phyloP scores from a whole-genome alignment of 2,329 filamentous ascomycete genomes.

The Tolypocladium inflatum region DNA sequence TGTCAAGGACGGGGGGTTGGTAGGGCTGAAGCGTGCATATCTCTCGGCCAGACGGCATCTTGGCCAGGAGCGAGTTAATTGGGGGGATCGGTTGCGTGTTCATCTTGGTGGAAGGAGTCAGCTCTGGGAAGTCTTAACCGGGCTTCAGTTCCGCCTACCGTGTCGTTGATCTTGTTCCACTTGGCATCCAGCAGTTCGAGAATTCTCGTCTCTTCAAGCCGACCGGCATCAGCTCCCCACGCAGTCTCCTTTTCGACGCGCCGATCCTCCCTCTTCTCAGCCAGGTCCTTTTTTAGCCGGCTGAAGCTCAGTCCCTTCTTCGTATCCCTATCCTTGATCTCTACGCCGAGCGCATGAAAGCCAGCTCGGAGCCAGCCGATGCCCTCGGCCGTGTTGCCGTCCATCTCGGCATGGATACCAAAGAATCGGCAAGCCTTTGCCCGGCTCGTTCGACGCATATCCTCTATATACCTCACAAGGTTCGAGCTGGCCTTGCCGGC shows the following conservation, averaged over 20 bases:
- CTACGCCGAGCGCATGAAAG: slow-evolving; percentile 62
- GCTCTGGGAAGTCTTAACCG: not conserved
- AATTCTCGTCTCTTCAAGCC: slow-evolving; percentile 73
- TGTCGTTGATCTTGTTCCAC: slow-evolving; percentile 91
- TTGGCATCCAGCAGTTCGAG: slow-evolving; percentile 80
- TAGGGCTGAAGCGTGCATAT: slow-evolving; percentile 67
- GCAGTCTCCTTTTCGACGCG: slow-evolving; percentile 62
- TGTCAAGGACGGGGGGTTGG: slow-evolving; percentile 53
- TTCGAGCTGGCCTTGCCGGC: slow-evolving; percentile 50
- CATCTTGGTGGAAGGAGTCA: slow-evolving; percentile 40
- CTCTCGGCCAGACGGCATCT: slow-evolving; percentile 81
- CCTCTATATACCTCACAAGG: slow-evolving; percentile 64
- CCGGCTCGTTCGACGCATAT: slow-evolving; percentile 63
- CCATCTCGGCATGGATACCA: slow-evolving; percentile 77
- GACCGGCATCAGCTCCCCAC: slow-evolving; percentile 80
- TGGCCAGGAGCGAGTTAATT: slow-evolving; percentile 59
- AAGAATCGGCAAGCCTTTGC: slow-evolving; percentile 87
- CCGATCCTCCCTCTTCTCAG: slow-evolving; percentile 69
- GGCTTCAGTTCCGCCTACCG: slow-evolving; percentile 41
- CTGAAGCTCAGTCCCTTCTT: slow-evolving; percentile 49
- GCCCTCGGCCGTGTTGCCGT: slow-evolving; percentile 70
- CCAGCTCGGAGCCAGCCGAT: slow-evolving; percentile 82
- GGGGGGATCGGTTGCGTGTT: slow-evolving; percentile 71
- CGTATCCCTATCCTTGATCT: slow-evolving; percentile 27
- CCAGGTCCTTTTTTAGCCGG: slow-evolving; percentile 63